These are phyloP conservation scores for Cytospora piceae DNA, from an alignment of 2,329 filamentous ascomycete species.

Conservation along the genomic window DNA sequence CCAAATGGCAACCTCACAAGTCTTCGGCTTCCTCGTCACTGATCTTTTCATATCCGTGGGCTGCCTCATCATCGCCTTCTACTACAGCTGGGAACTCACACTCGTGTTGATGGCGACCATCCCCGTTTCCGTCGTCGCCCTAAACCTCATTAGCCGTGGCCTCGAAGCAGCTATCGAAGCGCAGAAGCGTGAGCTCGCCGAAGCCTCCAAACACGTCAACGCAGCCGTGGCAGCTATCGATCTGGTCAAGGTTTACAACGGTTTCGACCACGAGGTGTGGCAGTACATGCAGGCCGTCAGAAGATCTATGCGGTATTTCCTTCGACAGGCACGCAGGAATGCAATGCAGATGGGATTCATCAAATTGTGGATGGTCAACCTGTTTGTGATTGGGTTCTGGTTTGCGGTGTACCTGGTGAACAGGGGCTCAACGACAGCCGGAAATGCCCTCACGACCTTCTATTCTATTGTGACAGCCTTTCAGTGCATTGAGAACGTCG, in stretches of 20 bases:
- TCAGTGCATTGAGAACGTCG: slow-evolving; percentile 72
- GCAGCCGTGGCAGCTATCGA: slow-evolving; percentile 77
- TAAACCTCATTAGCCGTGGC: slow-evolving; percentile 62
- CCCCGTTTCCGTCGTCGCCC: slow-evolving; percentile 65
- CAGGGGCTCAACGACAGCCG: slow-evolving; percentile 60
- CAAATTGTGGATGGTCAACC: slow-evolving; percentile 72
- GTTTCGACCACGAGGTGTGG: slow-evolving; percentile 68
- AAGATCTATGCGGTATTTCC: slow-evolving; percentile 64
- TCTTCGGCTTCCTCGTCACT: slow-evolving; percentile 71
- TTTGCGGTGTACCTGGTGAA: slow-evolving; percentile 75
- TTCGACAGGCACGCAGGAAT: slow-evolving; percentile 69
- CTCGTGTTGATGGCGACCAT: slow-evolving; percentile 75
- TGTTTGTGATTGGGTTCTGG: slow-evolving; percentile 92
- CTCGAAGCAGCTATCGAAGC: slow-evolving; percentile 68
- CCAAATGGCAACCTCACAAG: slow-evolving; percentile 78
- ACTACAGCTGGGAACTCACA: slow-evolving; percentile 82
- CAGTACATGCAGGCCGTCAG: slow-evolving; percentile 65
- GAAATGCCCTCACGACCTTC: slow-evolving; percentile 79
- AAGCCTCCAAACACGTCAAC: slow-evolving; percentile 72
- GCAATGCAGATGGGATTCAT: slow-evolving; percentile 74
- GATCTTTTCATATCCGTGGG: slow-evolving; percentile 66
- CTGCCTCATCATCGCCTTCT: slow-evolving; percentile 73
- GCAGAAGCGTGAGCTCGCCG: slow-evolving; percentile 69
- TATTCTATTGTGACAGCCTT: slow-evolving; percentile 79
- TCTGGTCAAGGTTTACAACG: slow-evolving; percentile 84